Evolutionary conservation across 176 grass and related monocot species (phyloP).

Genomic region (Bolboschoenus planiculmis): DNA sequence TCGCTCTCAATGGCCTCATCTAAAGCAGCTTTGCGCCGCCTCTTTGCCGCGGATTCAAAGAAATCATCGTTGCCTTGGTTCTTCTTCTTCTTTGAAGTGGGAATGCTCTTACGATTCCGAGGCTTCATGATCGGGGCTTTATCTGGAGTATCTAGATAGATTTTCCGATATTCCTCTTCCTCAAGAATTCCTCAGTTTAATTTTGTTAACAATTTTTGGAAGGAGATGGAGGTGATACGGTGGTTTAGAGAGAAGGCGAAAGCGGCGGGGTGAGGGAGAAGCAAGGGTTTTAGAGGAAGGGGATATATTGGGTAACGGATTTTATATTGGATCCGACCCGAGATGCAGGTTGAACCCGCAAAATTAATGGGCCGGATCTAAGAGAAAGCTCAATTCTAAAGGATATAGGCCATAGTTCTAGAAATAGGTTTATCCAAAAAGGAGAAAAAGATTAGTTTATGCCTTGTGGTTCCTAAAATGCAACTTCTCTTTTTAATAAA

Average conservation of each 20-base stretch:
- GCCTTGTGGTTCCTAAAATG: too few relatives aligned
- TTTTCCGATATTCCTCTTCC: not conserved
- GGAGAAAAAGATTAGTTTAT: too few relatives aligned
- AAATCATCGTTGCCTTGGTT: conserved; percentile 36
- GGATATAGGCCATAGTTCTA: too few relatives aligned
- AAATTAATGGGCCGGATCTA: not conserved
- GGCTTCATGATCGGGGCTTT: not conserved
- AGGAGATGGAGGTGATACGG: not conserved
- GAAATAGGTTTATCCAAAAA: too few relatives aligned
- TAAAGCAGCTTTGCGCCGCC: conserved; percentile 18
- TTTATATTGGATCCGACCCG: not conserved
- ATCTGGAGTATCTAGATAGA: not conserved
- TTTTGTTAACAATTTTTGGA: not conserved
- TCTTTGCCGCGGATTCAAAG: conserved; percentile 67
- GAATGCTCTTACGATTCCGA: conserved; percentile 12
- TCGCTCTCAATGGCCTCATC: conserved; percentile 60
- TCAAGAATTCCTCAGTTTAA: not conserved
- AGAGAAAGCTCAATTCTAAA: not conserved
- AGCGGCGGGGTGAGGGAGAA: not conserved
- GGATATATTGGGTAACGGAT: not conserved
- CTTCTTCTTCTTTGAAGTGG: conserved; percentile 6
- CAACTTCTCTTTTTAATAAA: too few relatives aligned
- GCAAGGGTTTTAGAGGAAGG: conserved; percentile 11
- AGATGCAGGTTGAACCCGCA: too few relatives aligned
- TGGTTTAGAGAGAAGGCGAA: not conserved